Evolutionary conservation across 1,284 basidiomycete genomes (phyloP).

Genomic region (Ganoderma multipileum): DNA sequence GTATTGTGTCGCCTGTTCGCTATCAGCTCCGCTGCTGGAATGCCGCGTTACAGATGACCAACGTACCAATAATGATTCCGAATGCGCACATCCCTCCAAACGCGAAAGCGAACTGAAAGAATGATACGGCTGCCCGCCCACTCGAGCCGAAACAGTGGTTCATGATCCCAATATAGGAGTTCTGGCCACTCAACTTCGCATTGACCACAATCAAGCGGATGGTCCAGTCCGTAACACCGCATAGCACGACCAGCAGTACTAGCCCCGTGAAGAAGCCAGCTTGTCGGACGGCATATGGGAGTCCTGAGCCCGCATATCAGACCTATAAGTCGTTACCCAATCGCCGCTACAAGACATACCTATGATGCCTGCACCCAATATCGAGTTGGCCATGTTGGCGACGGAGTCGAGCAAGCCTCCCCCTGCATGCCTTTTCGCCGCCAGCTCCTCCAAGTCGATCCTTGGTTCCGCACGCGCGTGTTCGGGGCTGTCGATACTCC

Average conservation of each 20-base stretch:
- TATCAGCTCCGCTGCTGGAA: constrained; percentile 42
- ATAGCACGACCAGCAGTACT: constrained; percentile 81
- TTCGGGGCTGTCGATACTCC: constrained; percentile 54
- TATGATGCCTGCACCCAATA: constrained; percentile 94
- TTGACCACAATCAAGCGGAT: constrained; percentile 96
- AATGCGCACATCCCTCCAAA: constrained; percentile 99
- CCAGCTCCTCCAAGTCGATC: constrained; percentile 71
- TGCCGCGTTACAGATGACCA: constrained; percentile 50
- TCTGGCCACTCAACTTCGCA: constrained; percentile 92
- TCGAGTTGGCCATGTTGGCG: constrained; percentile 96
- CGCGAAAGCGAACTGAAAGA: constrained; percentile 98
- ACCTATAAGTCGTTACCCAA: not conserved
- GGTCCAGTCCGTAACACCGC: constrained; percentile 95
- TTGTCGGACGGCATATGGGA: constrained; percentile 93
- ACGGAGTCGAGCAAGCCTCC: constrained; percentile 86
- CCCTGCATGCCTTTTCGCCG: constrained; percentile 70
- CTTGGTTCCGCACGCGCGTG: constrained; percentile 39
- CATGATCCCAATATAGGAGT: constrained; percentile 98
- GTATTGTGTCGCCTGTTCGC: constrained; percentile 87
- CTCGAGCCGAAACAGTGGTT: constrained; percentile 90
- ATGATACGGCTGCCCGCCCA: constrained; percentile 91
- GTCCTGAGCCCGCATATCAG: constrained; percentile 51
- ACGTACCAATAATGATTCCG: constrained; percentile 84
- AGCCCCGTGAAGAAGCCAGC: constrained; percentile 93
- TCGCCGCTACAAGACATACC: constrained; percentile 53